Evolutionary conservation across 164 flowering plant species (phyloP).

Genomic region (Vitis rotundifolia): DNA sequence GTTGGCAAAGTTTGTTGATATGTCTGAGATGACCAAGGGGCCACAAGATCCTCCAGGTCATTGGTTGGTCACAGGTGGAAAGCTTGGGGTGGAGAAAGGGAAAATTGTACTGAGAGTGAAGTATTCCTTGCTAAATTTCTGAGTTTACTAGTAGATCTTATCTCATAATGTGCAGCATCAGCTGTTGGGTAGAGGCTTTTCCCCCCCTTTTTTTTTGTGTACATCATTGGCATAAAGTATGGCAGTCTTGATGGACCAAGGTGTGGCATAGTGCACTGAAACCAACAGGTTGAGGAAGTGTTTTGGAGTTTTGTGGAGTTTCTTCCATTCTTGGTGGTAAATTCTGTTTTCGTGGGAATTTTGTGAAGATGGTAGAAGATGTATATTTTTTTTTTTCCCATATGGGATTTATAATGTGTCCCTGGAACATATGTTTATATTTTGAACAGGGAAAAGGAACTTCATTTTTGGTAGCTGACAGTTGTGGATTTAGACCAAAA

Average conservation of each 20-base stretch:
- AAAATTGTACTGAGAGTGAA: slow-evolving; percentile 72
- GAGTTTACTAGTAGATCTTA: slow-evolving; percentile 14
- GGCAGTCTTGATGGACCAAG: too few relatives aligned
- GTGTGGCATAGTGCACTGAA: too few relatives aligned
- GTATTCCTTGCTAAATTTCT: slow-evolving; percentile 78
- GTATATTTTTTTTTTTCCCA: background rate
- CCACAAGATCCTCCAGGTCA: slow-evolving; percentile 84
- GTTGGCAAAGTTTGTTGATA: slow-evolving; percentile 65
- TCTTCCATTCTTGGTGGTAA: slow-evolving; percentile 11
- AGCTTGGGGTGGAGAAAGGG: slow-evolving; percentile 84
- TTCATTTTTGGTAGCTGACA: too few relatives aligned
- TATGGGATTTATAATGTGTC: too few relatives aligned
- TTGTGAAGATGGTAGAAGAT: slow-evolving; percentile 3
- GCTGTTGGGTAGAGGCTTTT: slow-evolving; percentile 19
- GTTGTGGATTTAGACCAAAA: too few relatives aligned
- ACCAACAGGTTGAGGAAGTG: slow-evolving; percentile 2
- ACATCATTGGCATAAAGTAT: too few relatives aligned
- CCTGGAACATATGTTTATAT: background rate
- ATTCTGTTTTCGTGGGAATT: background rate
- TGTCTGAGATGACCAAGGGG: slow-evolving; percentile 69
- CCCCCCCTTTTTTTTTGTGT: background rate
- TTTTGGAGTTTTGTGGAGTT: slow-evolving; percentile 13
- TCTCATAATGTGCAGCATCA: slow-evolving; percentile 8
- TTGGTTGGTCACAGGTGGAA: slow-evolving; percentile 91
- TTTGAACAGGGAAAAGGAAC: too few relatives aligned